Evolutionary conservation across 371 early-diverging fungal genomes (phyloP), one percentile per base, ranked within the genome.

Genomic region (Mortierella sp.): DNA sequence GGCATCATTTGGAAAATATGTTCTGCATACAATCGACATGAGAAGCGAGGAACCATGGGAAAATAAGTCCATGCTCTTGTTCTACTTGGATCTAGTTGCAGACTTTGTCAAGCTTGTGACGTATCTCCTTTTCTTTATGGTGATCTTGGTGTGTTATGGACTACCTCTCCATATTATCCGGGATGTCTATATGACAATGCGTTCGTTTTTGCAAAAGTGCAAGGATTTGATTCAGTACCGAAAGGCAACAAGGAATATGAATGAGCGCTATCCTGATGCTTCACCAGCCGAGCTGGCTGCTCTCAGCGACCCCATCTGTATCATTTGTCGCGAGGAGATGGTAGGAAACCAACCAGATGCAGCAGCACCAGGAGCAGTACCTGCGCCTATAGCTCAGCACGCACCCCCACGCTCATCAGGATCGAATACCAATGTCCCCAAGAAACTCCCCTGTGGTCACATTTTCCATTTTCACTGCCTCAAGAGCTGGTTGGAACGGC

Each of bases 301-400:
- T 4, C 87, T 92, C 66, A 93, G 89, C 22, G 99, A 97, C 75
- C 89, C 92, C 7, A 93, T 95, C 1, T 99, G 99, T 80, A 97
- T 98, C 67, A 97, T 99, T 58, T 98, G 99, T 65, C 86, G 99
- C 63, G 99, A 98, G 77, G 99, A 98, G 45, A 97, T 98, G 97
- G 62, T 83, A 7, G 82, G 76, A 40, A 61, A 67, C 15, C 72
- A 76, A 22, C 55, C 65, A 17, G 47, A 66, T 34, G 23, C 7
- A 22, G 55, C 63, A 57, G 51, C 35, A 61, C 47, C 63, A 34
- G 56, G 34, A 51, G 57, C 57, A 12, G 55, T 61, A 29, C 43
- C 57, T 26, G 59, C 64, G 19, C 61, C 32, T 55, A 28, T 58
- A 45, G 31, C 75, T 34, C 67, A 40, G 49, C 71, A 70, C 10